These are phyloP conservation scores for Nitzschia sp. DNA, from an alignment of 108 stramenopile genomes.

Conservation along the genomic window DNA sequence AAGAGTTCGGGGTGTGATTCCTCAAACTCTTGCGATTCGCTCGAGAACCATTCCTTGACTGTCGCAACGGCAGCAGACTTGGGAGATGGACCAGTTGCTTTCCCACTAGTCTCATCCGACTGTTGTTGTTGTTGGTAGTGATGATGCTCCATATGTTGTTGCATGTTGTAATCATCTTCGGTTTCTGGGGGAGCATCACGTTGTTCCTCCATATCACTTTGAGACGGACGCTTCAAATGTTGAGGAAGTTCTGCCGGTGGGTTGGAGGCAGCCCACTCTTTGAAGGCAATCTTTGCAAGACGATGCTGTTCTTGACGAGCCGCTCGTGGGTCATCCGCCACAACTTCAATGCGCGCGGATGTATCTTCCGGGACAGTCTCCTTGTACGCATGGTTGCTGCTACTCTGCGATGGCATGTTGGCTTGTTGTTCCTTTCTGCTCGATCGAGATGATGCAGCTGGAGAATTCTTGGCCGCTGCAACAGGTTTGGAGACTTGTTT, in stretches of 20 bases:
- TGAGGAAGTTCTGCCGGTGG: neutral
- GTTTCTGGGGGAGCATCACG: neutral
- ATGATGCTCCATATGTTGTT: neutral
- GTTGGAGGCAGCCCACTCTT: neutral
- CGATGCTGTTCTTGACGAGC: conserved; percentile 2
- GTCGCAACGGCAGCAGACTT: conserved; percentile 12
- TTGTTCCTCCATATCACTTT: neutral
- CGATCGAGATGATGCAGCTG: neutral
- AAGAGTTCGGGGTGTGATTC: neutral
- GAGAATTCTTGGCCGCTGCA: neutral
- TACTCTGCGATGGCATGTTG: neutral
- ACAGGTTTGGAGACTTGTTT: neutral
- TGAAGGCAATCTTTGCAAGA: neutral
- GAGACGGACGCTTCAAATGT: neutral
- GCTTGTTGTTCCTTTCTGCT: neutral
- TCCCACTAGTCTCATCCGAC: neutral
- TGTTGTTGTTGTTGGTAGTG: conserved; percentile 1
- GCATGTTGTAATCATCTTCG: neutral
- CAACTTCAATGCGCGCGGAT: neutral
- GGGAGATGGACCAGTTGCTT: conserved; percentile 5
- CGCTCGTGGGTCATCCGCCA: neutral
- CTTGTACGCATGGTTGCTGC: too few relatives aligned
- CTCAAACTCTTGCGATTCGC: conserved; percentile 1
- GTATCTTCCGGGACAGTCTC: neutral
- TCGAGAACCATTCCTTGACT: conserved; percentile 20